Evolutionary conservation across 352 stramenopile species (phyloP).

Genomic region (Globisporangium recalcitrans): DNA sequence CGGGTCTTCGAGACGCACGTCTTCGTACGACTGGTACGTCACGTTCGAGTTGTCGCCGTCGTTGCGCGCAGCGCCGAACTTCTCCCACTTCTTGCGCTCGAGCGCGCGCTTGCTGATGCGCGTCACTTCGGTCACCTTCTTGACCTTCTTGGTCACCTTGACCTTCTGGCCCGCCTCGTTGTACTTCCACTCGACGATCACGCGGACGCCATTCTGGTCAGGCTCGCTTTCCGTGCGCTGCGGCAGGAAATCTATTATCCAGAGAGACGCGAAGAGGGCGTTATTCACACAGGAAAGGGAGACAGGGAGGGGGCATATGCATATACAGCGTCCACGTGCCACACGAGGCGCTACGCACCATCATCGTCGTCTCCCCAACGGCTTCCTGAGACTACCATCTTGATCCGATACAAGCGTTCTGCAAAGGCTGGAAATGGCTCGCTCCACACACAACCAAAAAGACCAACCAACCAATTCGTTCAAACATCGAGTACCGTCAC

Average conservation of each 20-base stretch:
- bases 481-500: background rate
- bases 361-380: constrained; percentile 77
- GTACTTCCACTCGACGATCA: constrained; percentile 88
- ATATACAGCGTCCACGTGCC: background rate
- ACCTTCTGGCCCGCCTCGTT: constrained; percentile 88
- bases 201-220: constrained; percentile 75
- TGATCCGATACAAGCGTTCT: constrained; percentile 10
- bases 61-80: constrained; percentile 77
- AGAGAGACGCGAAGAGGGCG: background rate
- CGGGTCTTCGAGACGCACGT: constrained; percentile 76
- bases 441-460: background rate
- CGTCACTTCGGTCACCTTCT: constrained; percentile 82
- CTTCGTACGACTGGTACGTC: constrained; percentile 83
- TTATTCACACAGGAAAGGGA: background rate
- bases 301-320: background rate
- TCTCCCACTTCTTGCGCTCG: constrained; percentile 79
- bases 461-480: constrained; percentile 4
- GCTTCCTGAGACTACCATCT: constrained; percentile 70
- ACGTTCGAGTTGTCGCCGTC: constrained; percentile 78
- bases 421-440: constrained; percentile 6
- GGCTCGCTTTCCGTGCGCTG: constrained; percentile 79
- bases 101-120: constrained; percentile 79
- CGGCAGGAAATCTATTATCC: constrained; percentile 56
- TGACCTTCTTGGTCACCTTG: constrained; percentile 88
- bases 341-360: constrained; percentile 23